Evolutionary conservation across 106 monocot species (phyloP).

Genomic region (Dendrobium chrysotoxum): DNA sequence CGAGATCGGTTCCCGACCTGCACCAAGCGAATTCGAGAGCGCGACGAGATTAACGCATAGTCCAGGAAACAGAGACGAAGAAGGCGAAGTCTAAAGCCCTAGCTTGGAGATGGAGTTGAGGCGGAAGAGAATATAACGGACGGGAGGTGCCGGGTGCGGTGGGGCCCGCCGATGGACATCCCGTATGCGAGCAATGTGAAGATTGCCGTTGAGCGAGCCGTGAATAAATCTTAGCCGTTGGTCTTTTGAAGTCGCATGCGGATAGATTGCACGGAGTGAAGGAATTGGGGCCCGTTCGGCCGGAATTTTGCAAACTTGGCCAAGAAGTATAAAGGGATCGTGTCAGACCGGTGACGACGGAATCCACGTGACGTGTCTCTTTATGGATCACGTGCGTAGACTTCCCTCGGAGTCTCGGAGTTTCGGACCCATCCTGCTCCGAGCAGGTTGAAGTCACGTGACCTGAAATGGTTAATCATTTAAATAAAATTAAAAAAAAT

Average conservation of each 20-base stretch:
- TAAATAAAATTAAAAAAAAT: not conserved
- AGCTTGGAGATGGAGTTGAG: not conserved
- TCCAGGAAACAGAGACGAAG: not conserved
- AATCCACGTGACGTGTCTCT: constrained; percentile 15
- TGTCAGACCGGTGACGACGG: constrained; percentile 5
- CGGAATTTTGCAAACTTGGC: not conserved
- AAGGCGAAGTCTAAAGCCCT: not conserved
- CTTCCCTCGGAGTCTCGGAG: not conserved
- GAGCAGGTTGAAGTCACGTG: not conserved
- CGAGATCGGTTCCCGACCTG: constrained; percentile 11
- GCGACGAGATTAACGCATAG: not conserved
- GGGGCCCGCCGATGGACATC: not conserved
- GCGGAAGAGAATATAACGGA: not conserved
- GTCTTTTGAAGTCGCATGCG: not conserved
- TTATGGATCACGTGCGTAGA: constrained; percentile 1
- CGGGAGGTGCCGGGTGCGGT: not conserved
- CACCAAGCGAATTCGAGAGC: constrained; percentile 14
- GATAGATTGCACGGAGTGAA: not conserved
- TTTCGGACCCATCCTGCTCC: not conserved
- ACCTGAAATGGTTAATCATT: not conserved
- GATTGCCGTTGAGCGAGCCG: not conserved
- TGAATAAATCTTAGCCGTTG: not conserved
- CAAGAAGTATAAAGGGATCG: not conserved
- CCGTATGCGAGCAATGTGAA: not conserved
- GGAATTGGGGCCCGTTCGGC: not conserved